Conservation (phyloP, 805 yeast species). For the Spathaspora arborariae region DNA sequence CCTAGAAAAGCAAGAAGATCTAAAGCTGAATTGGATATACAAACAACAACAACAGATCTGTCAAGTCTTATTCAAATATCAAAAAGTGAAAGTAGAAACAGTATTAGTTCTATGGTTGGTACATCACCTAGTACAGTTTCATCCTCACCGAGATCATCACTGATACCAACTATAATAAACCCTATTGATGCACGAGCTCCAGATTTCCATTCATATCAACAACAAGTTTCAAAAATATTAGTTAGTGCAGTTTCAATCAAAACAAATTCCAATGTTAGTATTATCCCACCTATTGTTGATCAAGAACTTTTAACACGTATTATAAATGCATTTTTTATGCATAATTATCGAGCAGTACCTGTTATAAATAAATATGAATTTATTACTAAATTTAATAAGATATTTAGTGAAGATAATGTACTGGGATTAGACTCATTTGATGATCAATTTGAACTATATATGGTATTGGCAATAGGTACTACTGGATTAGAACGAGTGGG, state of each 20-base stretch:
- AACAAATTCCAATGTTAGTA: conserved; percentile 11
- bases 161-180: conserved; percentile 21
- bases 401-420: conserved; percentile 7
- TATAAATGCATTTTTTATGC: conserved; percentile 43
- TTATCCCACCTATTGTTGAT: conserved; percentile 16
- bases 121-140: conserved; percentile 6
- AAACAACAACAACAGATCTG: too few relatives aligned
- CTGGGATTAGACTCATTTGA: conserved; percentile 17
- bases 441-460: conserved; percentile 42
- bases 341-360: conserved; percentile 42
- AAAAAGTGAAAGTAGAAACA: not conserved
- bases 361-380: conserved; percentile 39
- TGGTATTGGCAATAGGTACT: conserved; percentile 55
- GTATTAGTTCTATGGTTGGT: not conserved
- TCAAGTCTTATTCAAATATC: too few relatives aligned
- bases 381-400: conserved; percentile 24
- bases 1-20: conserved; percentile 8
- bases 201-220: conserved; percentile 18
- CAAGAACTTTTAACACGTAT: conserved; percentile 31
- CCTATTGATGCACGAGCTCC: conserved; percentile 24
- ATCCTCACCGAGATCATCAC: conserved; percentile 24
- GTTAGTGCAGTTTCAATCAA: conserved; percentile 14
- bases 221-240: conserved; percentile 10
- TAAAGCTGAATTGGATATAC: not conserved
- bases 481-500: conserved; percentile 36